Evolutionary conservation across 1,284 basidiomycete genomes (phyloP), one percentile per base, ranked within the genome.

Genomic region (Leccinum solheimii): DNA sequence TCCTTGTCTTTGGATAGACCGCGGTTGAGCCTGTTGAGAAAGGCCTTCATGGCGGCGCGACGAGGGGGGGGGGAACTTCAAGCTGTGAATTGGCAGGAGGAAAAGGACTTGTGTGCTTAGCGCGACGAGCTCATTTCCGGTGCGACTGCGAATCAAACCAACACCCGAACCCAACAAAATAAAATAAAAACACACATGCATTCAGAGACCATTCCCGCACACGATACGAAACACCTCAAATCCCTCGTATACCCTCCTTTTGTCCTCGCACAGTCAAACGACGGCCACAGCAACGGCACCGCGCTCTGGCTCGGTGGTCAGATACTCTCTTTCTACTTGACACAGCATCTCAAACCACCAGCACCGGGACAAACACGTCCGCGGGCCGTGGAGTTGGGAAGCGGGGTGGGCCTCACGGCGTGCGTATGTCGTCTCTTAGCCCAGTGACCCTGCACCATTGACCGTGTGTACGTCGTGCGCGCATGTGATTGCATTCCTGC

Each of bases 251-350:
- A 84, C 19, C 13, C 56, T 68, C 77, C 81, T 23, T 85, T 90
- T 67, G 64, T 70, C 34, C 80, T 90, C 60, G 40, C 73, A 1
- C 90, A 91, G 76, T 78, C 73, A 61, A 79, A 86, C 74, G 80
- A 88, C 68, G 85, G 86, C 26, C 70, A 74, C 9, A 85, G 88
- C 48, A 94, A 92, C 64, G 94, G 94, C 19, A 93, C 92, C n/a
- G 87, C 91, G 2, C 84, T 96, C 59, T 96, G 94, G 94, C 86
- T 94, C 59, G 87, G 87, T 48, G 90, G 85, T 0, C 93, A 95
- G 74, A 83, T 88, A 67, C 81, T 94, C 40, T 81, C 89, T 8
- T 72, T 81, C 54, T 92, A 86, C 70, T 80, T 93, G n/a, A 75
- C 79, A 19, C 71, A 76, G 40, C 65, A 73, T 56, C 63, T 64